These are phyloP conservation scores for Eucalyptus regnans DNA, from an alignment of 345 rosid genomes.

Conservation along the genomic window DNA sequence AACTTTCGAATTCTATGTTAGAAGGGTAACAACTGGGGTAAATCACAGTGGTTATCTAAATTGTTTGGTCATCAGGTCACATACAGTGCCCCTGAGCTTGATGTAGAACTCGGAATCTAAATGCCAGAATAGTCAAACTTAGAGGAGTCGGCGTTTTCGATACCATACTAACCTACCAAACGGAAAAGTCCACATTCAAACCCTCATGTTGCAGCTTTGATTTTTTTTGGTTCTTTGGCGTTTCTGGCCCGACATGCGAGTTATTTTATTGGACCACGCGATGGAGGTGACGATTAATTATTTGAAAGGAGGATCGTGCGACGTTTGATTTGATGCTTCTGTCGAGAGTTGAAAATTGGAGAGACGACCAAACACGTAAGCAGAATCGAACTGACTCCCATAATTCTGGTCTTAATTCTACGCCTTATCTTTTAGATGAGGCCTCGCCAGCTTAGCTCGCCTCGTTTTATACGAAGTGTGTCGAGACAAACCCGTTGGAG, in stretches of 20 bases:
- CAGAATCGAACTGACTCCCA: not conserved
- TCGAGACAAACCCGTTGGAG: not conserved
- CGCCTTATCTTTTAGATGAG: not conserved
- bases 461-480: not conserved
- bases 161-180: not conserved
- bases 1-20: too few relatives aligned
- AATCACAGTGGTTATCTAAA: not conserved
- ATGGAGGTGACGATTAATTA: not conserved
- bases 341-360: not conserved
- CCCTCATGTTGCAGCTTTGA: not conserved
- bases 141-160: not conserved
- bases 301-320: not conserved
- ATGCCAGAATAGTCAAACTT: not conserved
- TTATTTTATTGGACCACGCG: not conserved
- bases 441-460: not conserved
- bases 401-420: not conserved
- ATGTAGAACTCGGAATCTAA: not conserved
- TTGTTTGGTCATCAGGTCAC: not conserved
- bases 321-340: not conserved
- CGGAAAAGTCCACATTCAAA: not conserved
- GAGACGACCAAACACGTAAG: not conserved
- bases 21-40: too few relatives aligned
- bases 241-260: not conserved
- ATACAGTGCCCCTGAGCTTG: not conserved
- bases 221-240: not conserved